Evolutionary conservation across 83 land plant species (phyloP).

Genomic region (Diphasiastrum complanatum): DNA sequence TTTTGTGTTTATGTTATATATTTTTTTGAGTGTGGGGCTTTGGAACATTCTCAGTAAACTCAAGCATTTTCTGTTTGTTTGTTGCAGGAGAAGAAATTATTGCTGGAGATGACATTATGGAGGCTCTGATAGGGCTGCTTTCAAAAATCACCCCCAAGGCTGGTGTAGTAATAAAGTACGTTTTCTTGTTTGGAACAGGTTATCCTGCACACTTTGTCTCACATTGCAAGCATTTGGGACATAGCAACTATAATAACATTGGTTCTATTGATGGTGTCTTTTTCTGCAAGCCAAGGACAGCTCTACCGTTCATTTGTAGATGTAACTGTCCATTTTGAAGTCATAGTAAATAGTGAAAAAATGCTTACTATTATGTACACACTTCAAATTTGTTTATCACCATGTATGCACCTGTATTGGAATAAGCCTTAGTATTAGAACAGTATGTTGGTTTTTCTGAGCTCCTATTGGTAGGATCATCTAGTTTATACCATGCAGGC

Average conservation of each 20-base stretch:
- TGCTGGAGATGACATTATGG: constrained; percentile 98
- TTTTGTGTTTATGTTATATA: background rate
- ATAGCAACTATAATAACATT: background rate
- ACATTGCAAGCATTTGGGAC: background rate
- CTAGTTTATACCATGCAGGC: constrained; percentile 30
- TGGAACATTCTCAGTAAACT: background rate
- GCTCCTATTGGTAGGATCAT: background rate
- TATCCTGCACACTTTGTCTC: constrained; percentile 6
- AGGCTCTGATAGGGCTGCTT: constrained; percentile 81
- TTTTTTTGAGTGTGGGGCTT: background rate
- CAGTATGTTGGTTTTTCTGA: background rate
- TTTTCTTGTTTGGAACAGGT: background rate
- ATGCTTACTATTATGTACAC: no score
- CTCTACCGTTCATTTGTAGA: no score
- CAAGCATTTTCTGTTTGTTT: background rate
- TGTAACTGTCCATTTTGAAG: no score
- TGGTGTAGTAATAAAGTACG: constrained; percentile 76
- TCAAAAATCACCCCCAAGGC: constrained; percentile 67
- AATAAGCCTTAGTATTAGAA: background rate
- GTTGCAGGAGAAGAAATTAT: constrained; percentile 83
- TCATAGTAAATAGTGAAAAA: no score
- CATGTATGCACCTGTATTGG: no score
- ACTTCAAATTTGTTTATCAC: no score
- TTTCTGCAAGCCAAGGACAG: no score
- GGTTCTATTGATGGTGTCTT: no score